A percentile compares a stretch with the other conserved stretches of the same genome.
Conservation (phyloP, 1,284 basidiomycete genomes). For the Tilletiaria anomala region DNA sequence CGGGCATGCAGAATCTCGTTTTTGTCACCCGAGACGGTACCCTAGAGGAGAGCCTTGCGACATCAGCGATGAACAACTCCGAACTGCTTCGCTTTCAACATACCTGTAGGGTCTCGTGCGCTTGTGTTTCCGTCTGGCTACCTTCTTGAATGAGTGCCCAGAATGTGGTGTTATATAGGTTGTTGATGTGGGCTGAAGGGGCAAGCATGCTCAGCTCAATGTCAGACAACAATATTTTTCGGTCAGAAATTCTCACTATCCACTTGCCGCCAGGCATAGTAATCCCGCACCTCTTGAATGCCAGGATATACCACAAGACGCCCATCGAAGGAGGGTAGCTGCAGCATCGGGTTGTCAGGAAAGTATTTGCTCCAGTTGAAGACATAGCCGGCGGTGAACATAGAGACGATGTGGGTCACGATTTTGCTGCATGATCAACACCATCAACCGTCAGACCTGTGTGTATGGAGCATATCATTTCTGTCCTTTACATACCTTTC, state of each 20-base stretch:
- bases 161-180: slow-evolving; percentile 88
- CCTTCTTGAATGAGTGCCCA: slow-evolving; percentile 81
- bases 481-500: slow-evolving; percentile 43
- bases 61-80: no score
- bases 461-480: background rate
- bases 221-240: no score
- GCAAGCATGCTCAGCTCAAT: background rate
- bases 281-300: slow-evolving; percentile 62
- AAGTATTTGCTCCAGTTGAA: slow-evolving; percentile 72
- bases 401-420: slow-evolving; percentile 68
- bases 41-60: slow-evolving; percentile 50
- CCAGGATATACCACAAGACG: slow-evolving; percentile 65
- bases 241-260: slow-evolving; percentile 62
- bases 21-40: slow-evolving; percentile 73
- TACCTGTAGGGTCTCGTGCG: slow-evolving; percentile 63
- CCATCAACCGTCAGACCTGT: background rate
- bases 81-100: no score
- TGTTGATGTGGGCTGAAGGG: slow-evolving; percentile 79
- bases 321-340: slow-evolving; percentile 84
- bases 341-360: slow-evolving; percentile 52
- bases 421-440: slow-evolving; percentile 55
- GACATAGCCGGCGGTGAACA: slow-evolving; percentile 84
- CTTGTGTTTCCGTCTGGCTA: slow-evolving; percentile 60
- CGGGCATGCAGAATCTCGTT: slow-evolving; percentile 72
- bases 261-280: slow-evolving; percentile 87